Evolutionary conservation across 805 yeast genomes (phyloP).

Genomic region (Schizosaccharomyces octosporus): DNA sequence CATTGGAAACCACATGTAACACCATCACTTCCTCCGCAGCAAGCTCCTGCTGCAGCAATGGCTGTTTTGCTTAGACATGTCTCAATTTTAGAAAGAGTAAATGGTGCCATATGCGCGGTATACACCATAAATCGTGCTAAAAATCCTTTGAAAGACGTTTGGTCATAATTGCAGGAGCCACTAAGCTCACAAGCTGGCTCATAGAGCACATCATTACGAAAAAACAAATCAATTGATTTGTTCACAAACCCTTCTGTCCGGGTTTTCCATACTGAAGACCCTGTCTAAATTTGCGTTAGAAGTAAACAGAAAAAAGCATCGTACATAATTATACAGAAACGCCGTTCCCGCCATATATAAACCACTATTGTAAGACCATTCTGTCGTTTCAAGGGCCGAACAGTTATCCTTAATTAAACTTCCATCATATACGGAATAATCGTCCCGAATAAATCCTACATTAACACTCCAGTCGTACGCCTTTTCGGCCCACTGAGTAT

Average conservation of each 20-base stretch:
- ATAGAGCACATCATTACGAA: conserved; percentile 31
- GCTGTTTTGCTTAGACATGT: conserved; percentile 28
- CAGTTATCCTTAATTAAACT: conserved; percentile 27
- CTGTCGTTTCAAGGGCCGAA: conserved; percentile 20
- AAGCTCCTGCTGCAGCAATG: conserved; percentile 47
- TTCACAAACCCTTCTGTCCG: conserved; percentile 26
- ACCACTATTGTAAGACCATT: conserved; percentile 61
- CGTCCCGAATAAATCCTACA: conserved; percentile 18
- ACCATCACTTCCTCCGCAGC: conserved; percentile 61
- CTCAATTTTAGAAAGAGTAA: conserved; percentile 23
- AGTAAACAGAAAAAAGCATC: not conserved
- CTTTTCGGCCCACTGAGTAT: conserved; percentile 45
- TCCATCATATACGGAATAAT: conserved; percentile 39
- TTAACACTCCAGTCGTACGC: conserved; percentile 52
- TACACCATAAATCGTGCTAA: conserved; percentile 42
- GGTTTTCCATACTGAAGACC: conserved; percentile 27
- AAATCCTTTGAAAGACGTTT: conserved; percentile 50
- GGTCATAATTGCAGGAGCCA: conserved; percentile 40
- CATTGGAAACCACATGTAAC: conserved; percentile 65
- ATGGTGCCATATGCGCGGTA: conserved; percentile 38
- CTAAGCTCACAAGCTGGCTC: conserved; percentile 49
- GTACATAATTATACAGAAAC: conserved; percentile 28
- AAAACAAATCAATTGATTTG: conserved; percentile 21
- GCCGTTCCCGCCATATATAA: conserved; percentile 46
- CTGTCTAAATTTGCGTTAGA: conserved; percentile 18